Conservation (phyloP, 176 grass and related monocot genomes). For the Aegilops speltoides region DNA sequence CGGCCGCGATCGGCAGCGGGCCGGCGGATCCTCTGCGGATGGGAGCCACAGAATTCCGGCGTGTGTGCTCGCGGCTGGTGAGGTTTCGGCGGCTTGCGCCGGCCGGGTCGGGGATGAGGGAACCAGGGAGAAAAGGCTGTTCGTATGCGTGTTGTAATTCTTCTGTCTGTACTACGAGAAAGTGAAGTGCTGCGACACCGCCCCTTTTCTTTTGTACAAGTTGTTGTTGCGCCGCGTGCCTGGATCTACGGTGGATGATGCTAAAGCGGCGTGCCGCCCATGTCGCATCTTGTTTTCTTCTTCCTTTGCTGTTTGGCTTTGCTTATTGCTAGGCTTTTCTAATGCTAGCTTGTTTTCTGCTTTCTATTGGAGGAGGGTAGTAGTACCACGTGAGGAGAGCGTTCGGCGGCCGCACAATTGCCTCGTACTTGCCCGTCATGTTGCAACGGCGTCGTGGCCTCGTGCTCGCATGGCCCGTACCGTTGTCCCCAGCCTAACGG, state of each 20-base stretch:
- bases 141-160: constrained; percentile 26
- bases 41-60: too few species aligned
- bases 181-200: not conserved
- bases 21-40: constrained; percentile 41
- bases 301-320: not conserved
- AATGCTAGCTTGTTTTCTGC: not conserved
- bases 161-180: constrained; percentile 41
- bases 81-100: constrained; percentile 6
- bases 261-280: not conserved
- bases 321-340: not conserved
- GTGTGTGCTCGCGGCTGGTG: not conserved
- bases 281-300: not conserved
- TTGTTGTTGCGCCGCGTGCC: not conserved
- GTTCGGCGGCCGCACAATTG: constrained; percentile 23
- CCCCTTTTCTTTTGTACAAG: not conserved
- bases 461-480: not conserved
- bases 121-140: constrained; percentile 8
- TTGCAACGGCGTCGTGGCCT: constrained; percentile 18
- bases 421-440: not conserved
- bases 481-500: not conserved
- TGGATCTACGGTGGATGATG: not conserved
- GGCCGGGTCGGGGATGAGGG: constrained; percentile 34
- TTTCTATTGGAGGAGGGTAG: not conserved
- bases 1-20: constrained; percentile 11
- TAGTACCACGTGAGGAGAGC: not conserved